A percentile compares a stretch with the other conserved stretches of the same genome.
Conservation (phyloP, 2,329 filamentous ascomycete species). For the Endoconidiophora laricicola region DNA sequence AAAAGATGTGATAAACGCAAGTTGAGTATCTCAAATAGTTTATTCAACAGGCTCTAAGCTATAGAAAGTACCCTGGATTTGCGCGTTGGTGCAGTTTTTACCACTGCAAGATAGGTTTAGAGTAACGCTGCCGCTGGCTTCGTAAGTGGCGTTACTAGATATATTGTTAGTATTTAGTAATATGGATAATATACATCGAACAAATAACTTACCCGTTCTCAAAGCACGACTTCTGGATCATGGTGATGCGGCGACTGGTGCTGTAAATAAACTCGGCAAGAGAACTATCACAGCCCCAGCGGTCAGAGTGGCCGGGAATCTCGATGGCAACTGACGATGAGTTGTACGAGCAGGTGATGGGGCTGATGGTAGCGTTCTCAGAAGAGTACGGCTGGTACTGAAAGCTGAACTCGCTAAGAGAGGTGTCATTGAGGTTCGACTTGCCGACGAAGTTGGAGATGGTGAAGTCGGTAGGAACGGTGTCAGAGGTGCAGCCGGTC, state of each 20-base stretch:
- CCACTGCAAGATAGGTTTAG: conserved; percentile 12
- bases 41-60: conserved; percentile 4
- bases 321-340: conserved; percentile 23
- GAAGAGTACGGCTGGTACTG: conserved; percentile 17
- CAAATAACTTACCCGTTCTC: conserved; percentile 20
- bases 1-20: too few relatives aligned
- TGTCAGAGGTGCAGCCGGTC: conserved; percentile 17
- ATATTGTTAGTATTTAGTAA: background rate
- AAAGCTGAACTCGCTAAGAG: conserved; percentile 25
- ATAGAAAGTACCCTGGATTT: conserved; percentile 6
- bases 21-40: too few relatives aligned
- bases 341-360: conserved; percentile 29
- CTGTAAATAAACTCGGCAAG: conserved; percentile 29
- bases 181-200: background rate
- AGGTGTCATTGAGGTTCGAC: conserved; percentile 21
- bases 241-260: conserved; percentile 20
- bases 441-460: conserved; percentile 23
- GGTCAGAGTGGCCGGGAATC: conserved; percentile 18
- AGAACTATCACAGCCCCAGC: conserved; percentile 28
- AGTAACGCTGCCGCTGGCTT: conserved; percentile 13
- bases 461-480: conserved; percentile 23
- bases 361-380: conserved; percentile 20
- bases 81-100: background rate
- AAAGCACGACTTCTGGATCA: conserved; percentile 30
- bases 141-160: conserved; percentile 12